Conservation (phyloP, 2,329 filamentous ascomycete genomes). For the Daldinia eschscholtzii region DNA sequence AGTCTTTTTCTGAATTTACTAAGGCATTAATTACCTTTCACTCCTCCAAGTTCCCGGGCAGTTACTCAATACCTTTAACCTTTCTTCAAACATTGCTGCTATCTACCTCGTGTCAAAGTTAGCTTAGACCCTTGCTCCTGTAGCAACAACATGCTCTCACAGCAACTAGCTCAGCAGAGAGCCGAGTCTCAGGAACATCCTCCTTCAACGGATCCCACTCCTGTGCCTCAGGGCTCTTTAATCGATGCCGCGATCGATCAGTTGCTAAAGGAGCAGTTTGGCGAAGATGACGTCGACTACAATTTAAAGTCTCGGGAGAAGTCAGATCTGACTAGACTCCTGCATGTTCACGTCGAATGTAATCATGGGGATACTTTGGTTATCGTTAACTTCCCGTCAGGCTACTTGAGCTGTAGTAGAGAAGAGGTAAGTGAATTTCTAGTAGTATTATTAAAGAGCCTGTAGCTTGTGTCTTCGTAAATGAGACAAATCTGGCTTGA, state of each 20-base stretch:
- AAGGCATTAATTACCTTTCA: not conserved
- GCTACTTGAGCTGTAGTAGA: conserved; percentile 22
- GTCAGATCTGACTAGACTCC: conserved; percentile 21
- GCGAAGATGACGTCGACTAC: conserved; percentile 14
- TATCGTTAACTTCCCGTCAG: conserved; percentile 55
- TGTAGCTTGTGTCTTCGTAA: not conserved
- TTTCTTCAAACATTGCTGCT: not conserved
- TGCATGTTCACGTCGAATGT: conserved; percentile 8
- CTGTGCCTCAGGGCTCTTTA: not conserved
- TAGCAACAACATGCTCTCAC: conserved; percentile 6
- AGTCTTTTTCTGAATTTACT: not conserved
- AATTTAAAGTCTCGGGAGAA: conserved; percentile 24
- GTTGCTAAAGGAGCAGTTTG: conserved; percentile 31
- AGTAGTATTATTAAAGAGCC: not conserved
- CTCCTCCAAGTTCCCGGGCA: not conserved
- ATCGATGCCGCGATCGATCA: conserved; percentile 34
- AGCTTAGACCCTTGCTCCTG: not conserved
- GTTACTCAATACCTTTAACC: not conserved
- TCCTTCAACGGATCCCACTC: not conserved
- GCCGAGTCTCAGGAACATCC: not conserved
- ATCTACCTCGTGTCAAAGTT: not conserved
- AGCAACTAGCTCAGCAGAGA: not conserved
- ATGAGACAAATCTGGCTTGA: not conserved
- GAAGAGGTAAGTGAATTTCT: conserved; percentile 22
- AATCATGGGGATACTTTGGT: conserved; percentile 59